Evolutionary conservation across 176 grass and related monocot genomes (phyloP), one percentile per base, ranked within the genome.

Genomic region (Juncus inflexus): DNA sequence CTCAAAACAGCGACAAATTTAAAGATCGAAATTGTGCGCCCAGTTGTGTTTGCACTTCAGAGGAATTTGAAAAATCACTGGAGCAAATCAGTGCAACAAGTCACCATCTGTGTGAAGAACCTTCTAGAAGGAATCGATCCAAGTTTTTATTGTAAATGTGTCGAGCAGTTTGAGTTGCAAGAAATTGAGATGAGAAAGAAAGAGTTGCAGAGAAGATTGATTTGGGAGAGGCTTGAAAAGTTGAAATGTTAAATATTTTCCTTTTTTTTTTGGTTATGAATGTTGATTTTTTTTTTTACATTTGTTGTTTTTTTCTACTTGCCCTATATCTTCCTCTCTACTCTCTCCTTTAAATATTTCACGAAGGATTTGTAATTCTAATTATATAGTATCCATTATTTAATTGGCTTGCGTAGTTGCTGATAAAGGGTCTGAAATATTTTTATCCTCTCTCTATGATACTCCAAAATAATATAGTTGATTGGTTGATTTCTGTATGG

Each of bases 51-150:
- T 3, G 74, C 78, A 83, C 66, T 89, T 11, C 87, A 91, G 74
- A 65, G 40, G 61, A 97, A 97, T 77, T 73, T 97, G 50, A 76
- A 74, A 50, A 7, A 2, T 8, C 92, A 97, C 80, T 97, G 92
- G 88, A 97, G 84, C 82, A 86, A 82, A 70, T 89, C 87, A 12
- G 85, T 91, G 43, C 84, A 83, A 77, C 74, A 96, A 70, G 78
- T 91, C 37, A 77, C 84, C 3, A 67, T 71, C 40, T 77, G 77
- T 66, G 79, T 97, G 37, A 91, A 84, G 77, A 62, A 43, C 9
- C 62, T 97, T 59, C 80, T 97, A 0, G 59, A 82, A 72, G 69
- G 76, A 50, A 65, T 80, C 63, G 82, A 81, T 53, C 92, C 92
- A 0, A 71, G 40, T 9, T 63, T 86, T 40, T 91, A 91, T 85